Conservation (phyloP, 139 green algal species). For the Auxenochlorella pyrenoidosa region DNA sequence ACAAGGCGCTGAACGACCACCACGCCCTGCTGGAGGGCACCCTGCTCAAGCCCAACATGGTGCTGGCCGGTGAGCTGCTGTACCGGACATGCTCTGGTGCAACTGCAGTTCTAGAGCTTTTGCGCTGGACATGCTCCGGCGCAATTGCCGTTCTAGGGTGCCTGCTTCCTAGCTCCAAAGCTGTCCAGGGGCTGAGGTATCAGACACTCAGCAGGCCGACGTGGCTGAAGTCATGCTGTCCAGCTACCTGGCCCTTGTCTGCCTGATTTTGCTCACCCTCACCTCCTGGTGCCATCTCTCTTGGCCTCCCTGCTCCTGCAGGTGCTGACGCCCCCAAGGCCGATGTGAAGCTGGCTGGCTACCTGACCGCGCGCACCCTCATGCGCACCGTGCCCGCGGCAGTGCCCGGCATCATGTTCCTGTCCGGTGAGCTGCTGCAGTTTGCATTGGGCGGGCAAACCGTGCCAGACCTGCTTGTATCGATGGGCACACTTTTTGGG, state of each 20-base stretch:
- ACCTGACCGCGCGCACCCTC: conserved; percentile 79
- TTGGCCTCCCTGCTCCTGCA: background rate
- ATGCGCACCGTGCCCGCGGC: conserved; percentile 80
- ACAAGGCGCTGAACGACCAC: conserved; percentile 86
- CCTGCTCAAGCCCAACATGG: conserved; percentile 95
- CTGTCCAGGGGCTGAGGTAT: no score
- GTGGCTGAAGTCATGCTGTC: background rate
- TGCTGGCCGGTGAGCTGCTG: conserved; percentile 50
- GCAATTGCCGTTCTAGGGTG: no score
- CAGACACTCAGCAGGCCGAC: no score
- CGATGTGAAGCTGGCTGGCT: conserved; percentile 39
- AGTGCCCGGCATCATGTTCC: conserved; percentile 82
- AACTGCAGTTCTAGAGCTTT: no score
- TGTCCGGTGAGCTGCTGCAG: conserved; percentile 48
- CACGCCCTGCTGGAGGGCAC: conserved; percentile 92
- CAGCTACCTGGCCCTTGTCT: no score
- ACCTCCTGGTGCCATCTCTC: background rate
- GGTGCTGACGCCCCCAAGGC: conserved; percentile 36
- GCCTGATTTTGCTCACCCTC: no score
- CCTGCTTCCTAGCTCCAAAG: no score
- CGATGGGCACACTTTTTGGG: no score
- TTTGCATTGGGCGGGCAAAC: no score
- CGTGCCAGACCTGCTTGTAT: background rate
- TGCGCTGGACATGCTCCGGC: no score
- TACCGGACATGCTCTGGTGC: no score